Percentiles rank a stretch among this genome's conserved stretches.
Conservation (phyloP, 805 yeast species). For the Saturnispora diversa region DNA sequence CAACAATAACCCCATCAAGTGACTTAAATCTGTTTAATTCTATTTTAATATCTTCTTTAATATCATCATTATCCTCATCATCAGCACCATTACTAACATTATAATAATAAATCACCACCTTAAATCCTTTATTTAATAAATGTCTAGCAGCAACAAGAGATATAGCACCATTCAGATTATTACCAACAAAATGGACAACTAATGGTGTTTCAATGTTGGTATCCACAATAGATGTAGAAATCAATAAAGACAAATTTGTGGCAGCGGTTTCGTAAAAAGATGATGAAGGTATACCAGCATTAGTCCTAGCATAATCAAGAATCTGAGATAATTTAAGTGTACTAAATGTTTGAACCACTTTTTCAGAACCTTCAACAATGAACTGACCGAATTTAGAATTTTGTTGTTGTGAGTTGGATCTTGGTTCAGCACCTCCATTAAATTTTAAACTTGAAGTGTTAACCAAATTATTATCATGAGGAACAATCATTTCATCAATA, state of each 20-base stretch:
- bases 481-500: constrained; percentile 59
- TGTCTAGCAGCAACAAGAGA: constrained; percentile 77
- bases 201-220: constrained; percentile 78
- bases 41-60: constrained; percentile 28
- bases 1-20: constrained; percentile 62
- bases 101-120: constrained; percentile 38
- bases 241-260: constrained; percentile 51
- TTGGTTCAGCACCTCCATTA: not conserved
- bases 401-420: not conserved
- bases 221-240: constrained; percentile 55
- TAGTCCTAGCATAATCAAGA: constrained; percentile 50
- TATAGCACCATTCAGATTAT: constrained; percentile 63
- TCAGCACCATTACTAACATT: not conserved
- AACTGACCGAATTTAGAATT: constrained; percentile 1
- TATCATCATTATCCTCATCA: constrained; percentile 28
- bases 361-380: not conserved
- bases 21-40: constrained; percentile 51
- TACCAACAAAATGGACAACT: constrained; percentile 64
- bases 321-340: constrained; percentile 75
- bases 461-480: not conserved
- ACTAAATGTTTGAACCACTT: constrained; percentile 50
- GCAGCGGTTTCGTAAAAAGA: constrained; percentile 60
- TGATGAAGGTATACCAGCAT: constrained; percentile 40
- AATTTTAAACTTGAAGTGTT: not conserved
- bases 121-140: constrained; percentile 61